phyloP scores from a whole-genome alignment of 2,329 filamentous ascomycete species.

The Neoarthrinium moseri region DNA sequence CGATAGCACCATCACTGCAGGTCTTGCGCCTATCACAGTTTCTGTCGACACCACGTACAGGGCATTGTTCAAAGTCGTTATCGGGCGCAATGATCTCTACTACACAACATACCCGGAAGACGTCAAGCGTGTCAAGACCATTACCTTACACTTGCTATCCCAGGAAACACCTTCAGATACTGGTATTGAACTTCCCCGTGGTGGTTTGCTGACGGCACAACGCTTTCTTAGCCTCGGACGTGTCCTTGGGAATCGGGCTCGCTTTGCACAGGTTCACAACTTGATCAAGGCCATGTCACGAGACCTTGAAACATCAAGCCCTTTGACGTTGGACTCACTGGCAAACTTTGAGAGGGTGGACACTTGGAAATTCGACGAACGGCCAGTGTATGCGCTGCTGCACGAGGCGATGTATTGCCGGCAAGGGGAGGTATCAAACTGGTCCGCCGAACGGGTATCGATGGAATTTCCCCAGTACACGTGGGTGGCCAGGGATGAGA shows the following conservation, averaged over 20 bases:
- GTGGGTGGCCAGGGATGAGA: not conserved
- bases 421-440: constrained; percentile 1
- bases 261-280: not conserved
- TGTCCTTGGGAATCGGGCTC: not conserved
- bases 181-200: not conserved
- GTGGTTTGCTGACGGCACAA: not conserved
- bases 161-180: not conserved
- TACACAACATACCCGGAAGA: not conserved
- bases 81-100: not conserved
- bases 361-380: constrained; percentile 15
- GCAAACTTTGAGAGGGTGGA: not conserved
- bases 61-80: not conserved
- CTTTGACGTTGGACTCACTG: constrained; percentile 45
- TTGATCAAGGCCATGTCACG: not conserved
- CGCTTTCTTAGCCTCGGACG: not conserved
- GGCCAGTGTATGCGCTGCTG: constrained; percentile 19
- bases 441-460: constrained; percentile 2
- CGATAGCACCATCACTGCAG: constrained; percentile 66
- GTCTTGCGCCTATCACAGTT: constrained; percentile 63
- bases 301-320: too few relatives aligned
- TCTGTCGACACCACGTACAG: not conserved
- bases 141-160: not conserved
- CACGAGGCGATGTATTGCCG: constrained; percentile 20
- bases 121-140: not conserved
- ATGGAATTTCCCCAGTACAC: not conserved